phyloP scores from a whole-genome alignment of 1,284 basidiomycete species.

The Puccinia novopanici region DNA sequence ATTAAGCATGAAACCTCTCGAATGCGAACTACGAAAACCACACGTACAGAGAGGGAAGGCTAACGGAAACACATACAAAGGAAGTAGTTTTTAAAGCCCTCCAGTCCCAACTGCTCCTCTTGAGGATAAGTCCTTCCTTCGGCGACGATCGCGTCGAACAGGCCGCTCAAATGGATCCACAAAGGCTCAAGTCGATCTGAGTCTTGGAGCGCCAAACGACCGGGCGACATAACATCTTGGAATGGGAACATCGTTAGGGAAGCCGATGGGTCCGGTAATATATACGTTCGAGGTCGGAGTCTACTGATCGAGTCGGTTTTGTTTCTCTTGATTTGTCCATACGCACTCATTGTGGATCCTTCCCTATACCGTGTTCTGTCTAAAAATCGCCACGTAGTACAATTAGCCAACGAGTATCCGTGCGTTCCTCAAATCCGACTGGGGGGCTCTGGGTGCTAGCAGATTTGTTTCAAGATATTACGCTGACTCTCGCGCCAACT shows the following conservation, averaged over 20 bases:
- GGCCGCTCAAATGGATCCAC: conserved; percentile 17
- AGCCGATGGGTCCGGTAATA: neutral
- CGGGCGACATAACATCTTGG: conserved; percentile 3
- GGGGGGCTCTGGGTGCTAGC: too few species aligned
- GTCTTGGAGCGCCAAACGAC: neutral
- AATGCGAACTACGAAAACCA: neutral
- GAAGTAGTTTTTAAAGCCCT: conserved; percentile 22
- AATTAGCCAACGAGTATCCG: too few species aligned
- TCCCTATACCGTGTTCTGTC: too few species aligned
- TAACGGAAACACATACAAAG: conserved; percentile 6
- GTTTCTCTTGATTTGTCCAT: neutral
- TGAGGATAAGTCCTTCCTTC: conserved; percentile 30
- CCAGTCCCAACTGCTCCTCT: conserved; percentile 3
- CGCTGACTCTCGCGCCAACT: too few species aligned
- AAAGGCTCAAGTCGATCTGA: neutral
- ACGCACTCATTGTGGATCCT: conserved; percentile 3
- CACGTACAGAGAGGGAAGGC: neutral
- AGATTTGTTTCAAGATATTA: too few species aligned
- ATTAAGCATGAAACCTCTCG: neutral
- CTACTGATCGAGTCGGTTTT: neutral
- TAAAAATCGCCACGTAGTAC: too few species aligned
- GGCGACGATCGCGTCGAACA: conserved; percentile 17
- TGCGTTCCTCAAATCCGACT: too few species aligned
- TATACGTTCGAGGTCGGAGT: conserved; percentile 27
- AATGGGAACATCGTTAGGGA: conserved; percentile 14